Evolutionary conservation across 331 rosid genomes (phyloP).

Genomic region (Dryas integrifolia): DNA sequence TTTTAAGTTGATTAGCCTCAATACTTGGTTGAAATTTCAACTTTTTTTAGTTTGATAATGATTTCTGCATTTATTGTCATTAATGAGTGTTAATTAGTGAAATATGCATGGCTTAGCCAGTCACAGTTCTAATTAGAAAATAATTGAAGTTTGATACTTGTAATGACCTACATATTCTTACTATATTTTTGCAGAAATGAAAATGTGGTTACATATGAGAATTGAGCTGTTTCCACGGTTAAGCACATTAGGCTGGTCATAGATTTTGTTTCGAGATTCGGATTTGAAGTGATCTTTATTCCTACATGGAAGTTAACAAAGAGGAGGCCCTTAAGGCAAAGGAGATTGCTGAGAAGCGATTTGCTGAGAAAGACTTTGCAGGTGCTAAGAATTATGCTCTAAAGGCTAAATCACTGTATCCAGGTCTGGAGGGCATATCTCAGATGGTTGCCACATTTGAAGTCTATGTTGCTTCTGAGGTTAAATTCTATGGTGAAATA

Average conservation of each 20-base stretch:
- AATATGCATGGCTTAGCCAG: conserved; percentile 22
- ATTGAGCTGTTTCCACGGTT: conserved; percentile 35
- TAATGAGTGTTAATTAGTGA: background rate
- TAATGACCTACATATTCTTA: background rate
- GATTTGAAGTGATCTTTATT: conserved; percentile 45
- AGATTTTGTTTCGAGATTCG: conserved; percentile 42
- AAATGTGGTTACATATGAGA: conserved; percentile 45
- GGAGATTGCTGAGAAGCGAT: conserved; percentile 81
- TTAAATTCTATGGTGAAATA: conserved; percentile 59
- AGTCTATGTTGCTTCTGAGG: conserved; percentile 78
- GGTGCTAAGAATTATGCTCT: conserved; percentile 73
- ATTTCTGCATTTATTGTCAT: conserved; percentile 22
- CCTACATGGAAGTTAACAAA: conserved; percentile 73
- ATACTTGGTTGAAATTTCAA: conserved; percentile 24
- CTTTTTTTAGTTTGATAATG: background rate
- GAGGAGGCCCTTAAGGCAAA: conserved; percentile 83
- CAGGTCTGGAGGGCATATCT: conserved; percentile 81
- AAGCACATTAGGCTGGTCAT: conserved; percentile 40
- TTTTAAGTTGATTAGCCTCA: conserved; percentile 18
- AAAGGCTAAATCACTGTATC: conserved; percentile 70
- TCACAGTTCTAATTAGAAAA: conserved; percentile 20
- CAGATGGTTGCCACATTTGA: conserved; percentile 96
- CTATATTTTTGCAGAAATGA: conserved; percentile 44
- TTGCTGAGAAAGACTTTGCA: conserved; percentile 63
- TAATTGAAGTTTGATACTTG: conserved; percentile 1